Evolutionary conservation across 2,329 filamentous ascomycete species (phyloP), one percentile per base, ranked within the genome.

Genomic region (Aspergillus bombycis): DNA sequence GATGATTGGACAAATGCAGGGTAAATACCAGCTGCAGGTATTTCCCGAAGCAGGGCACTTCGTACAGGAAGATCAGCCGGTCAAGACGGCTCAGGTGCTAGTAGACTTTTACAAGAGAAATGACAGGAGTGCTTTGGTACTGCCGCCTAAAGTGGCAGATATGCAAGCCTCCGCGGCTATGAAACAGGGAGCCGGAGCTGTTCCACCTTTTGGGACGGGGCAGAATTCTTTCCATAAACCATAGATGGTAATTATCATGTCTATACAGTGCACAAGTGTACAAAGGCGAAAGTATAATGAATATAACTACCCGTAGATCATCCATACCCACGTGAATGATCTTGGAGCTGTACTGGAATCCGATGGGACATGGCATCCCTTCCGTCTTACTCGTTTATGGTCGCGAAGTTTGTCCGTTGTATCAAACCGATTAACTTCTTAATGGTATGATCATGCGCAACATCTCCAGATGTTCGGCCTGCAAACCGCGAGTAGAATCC

Each of bases 1-100:
- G 72, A 97, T 92, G 77, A 97, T 97, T 76, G 94, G 94, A 19
- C 94, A 97, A 79, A 97, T 97, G 94, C 94, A 97, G 83, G 94
- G 94, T 6, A 98, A 98, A 84, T 99, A 98, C 75, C 93, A 96
- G 62, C 82, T 99, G 53, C 92, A 97, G 70, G 94, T 99, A 8
- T 91, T 98, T 71, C 94, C 95, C 0, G 92, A 97, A 75, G 93
- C 95, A 1, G 95, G 95, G 0, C 95, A 99, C 77, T 99, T 99
- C 73, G 88, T 99, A 61, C 95, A 99, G 68, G 95, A 99, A 77
- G 95, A 99, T 76, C 86, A 94, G 57, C 94, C 95, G 0, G 91
- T 93, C 73, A 96, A 94, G 82, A 96, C 91, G 50, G 95, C 95
- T 0, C 84, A 91, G 70, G 86, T 93, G 10, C 81, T 98, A 58